Base-by-base conservation (phyloP, 208 protist species). In the Leishmania martiniquensis region DNA sequence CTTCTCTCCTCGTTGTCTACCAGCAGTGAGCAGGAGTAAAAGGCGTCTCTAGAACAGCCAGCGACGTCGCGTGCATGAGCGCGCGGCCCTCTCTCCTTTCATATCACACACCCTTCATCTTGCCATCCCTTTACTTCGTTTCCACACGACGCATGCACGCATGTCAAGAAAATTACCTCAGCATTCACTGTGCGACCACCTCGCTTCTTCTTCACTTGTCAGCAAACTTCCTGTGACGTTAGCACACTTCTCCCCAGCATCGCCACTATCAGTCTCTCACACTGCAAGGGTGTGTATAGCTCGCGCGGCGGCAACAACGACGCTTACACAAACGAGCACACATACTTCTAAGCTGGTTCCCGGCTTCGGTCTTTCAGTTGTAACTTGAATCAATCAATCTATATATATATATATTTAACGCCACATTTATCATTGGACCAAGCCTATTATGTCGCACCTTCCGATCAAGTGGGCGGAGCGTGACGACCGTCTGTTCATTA, bases 391-490 rank as follows among this genome's bases (percentile, higher is more conserved):
- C 32, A 12, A 63, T n/a, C n/a, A n/a, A n/a, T n/a, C n/a, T n/a
- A 17, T 9, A 63, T 0, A 29, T 47, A 70, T 20, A 37, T 29
- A 66, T 44, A 44, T 15, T 20, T 13, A 52, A 32, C 44, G 5
- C 12, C n/a, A 47, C 9, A 57, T 59, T 72, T 59, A 59, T 72
- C 47, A 57, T 51, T 42, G 49, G 17, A 10, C 17, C 12, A 63
- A 13, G 0, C 25, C n/a, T 34, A 60, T 29, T 32, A 95, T 94
- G 89, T 57, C 92, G 68, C 94, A 97, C 78, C 79, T 95, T 86
- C 94, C 90, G 72, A 95, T 83, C 75, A 97, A 97, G 85, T 97
- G 94, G 94, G 94, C 94, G 42, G 94, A 97, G 85, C 94, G 94
- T 54, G 82, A 92, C 1, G 94, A 96, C 83, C 89, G 91, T 32